Base-by-base conservation (phyloP, 768 basidiomycete genomes). In the Kwoniella botswanensis region DNA sequence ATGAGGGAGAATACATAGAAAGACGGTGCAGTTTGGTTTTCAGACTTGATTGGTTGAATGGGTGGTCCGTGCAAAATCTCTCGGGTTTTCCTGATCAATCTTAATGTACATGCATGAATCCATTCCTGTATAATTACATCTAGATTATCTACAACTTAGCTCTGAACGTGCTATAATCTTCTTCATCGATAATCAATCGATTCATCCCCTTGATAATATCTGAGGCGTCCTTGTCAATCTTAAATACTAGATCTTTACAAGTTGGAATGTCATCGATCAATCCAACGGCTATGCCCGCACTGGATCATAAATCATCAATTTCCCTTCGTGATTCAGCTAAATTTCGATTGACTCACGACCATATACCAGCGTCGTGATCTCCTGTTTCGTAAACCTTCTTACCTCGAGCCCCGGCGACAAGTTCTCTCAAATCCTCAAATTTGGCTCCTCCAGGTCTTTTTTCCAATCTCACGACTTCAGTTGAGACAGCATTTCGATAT, bases 391-490 rank as follows among this genome's bases (percentile, higher is more conserved):
- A 68, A 3, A 74, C 92, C 50, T 72, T 74, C 43, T 78, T 72
- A 15, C 85, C 85, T 44, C 84, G 63, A 1, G 80, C 77, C 24
- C 85, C 85, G 0, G 82, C 87, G 10, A 86, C 86, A 29, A 86
- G 82, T 50, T 94, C 89, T 18, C 89, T 87, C 15, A 96, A 72
- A 52, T 95, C 93, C 76, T 92, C 89, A 74, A 97, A 97, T 84
- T 94, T 90, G 52, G 91, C 92, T 13, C 93, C 93, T 52, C 91
- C 92, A 1, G 92, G 90, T 42, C 90, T 87, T 17, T 86, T 86
- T 85, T 97, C 94, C 50, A 94, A 87, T 15, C 87, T 84, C n/a
- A 96, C 91, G 18, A 98, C 95, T 81, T 96, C 90, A 79, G 88
- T 80, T 15, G 94, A 86, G 24, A 96, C 89, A 65, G 88, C 88